These are phyloP conservation scores for Scortechinia acanthostroma DNA, from an alignment of 2,329 filamentous ascomycete genomes.

Conservation along the genomic window DNA sequence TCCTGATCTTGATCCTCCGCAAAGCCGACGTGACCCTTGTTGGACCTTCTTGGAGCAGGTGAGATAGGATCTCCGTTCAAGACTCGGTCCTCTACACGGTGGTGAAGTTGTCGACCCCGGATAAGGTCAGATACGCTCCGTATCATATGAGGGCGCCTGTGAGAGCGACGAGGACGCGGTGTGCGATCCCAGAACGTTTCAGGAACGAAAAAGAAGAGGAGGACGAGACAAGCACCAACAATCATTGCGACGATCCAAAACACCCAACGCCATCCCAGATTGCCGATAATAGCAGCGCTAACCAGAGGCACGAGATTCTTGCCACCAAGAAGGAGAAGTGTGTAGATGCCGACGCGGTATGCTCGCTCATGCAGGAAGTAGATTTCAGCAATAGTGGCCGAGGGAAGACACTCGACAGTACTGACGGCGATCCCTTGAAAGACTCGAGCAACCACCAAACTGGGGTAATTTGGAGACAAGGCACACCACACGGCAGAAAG, in stretches of 20 bases:
- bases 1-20: slow-evolving; percentile 21
- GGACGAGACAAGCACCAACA: slow-evolving; percentile 59
- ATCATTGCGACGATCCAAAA: slow-evolving; percentile 84
- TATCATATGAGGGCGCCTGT: slow-evolving; percentile 14
- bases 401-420: slow-evolving; percentile 85
- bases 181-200: slow-evolving; percentile 94
- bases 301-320: slow-evolving; percentile 87
- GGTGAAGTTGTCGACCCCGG: slow-evolving; percentile 16
- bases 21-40: slow-evolving; percentile 48
- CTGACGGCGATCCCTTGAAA: slow-evolving; percentile 84
- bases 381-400: slow-evolving; percentile 90
- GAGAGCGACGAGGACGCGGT: slow-evolving; percentile 28
- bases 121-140: slow-evolving; percentile 26
- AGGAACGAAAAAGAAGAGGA: slow-evolving; percentile 85
- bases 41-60: not conserved
- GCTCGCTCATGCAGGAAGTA: slow-evolving; percentile 92
- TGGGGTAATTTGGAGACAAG: slow-evolving; percentile 71
- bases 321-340: slow-evolving; percentile 76
- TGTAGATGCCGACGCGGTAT: slow-evolving; percentile 89
- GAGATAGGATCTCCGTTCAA: not conserved
- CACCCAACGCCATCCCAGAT: slow-evolving; percentile 79
- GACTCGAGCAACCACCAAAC: slow-evolving; percentile 73
- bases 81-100: slow-evolving; percentile 8
- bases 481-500: slow-evolving; percentile 77
- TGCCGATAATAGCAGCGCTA: slow-evolving; percentile 76